Percentiles rank a stretch among this genome's conserved stretches.
These are phyloP conservation scores for Lichtheimia hyalospora DNA, from an alignment of 371 early-diverging fungal species.

Conservation along the genomic window DNA sequence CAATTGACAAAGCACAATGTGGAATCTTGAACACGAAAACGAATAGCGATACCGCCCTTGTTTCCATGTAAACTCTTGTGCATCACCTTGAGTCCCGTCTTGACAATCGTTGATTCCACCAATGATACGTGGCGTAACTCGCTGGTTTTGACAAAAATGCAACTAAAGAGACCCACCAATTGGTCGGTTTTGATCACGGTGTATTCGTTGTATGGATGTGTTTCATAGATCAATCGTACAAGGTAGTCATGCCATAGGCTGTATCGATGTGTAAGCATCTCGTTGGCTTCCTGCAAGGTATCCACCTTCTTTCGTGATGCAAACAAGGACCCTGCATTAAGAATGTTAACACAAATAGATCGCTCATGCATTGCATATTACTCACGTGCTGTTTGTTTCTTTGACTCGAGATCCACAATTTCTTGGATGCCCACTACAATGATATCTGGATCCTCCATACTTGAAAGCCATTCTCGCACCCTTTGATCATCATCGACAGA, in stretches of 20 bases:
- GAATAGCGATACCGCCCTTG: conserved; percentile 87
- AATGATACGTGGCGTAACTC: conserved; percentile 22
- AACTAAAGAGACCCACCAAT: conserved; percentile 79
- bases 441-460: conserved; percentile 69
- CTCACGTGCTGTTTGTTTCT: conserved; percentile 68
- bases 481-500: conserved; percentile 39
- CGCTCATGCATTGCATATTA: not conserved
- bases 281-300: conserved; percentile 43
- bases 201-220: conserved; percentile 48
- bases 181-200: conserved; percentile 71
- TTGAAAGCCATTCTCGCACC: conserved; percentile 52
- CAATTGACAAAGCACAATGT: conserved; percentile 85
- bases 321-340: conserved; percentile 57
- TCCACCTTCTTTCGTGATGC: conserved; percentile 54
- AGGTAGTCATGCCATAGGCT: conserved; percentile 72
- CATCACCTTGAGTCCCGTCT: conserved; percentile 79
- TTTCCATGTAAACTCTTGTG: conserved; percentile 67
- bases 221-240: conserved; percentile 45
- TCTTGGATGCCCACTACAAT: conserved; percentile 89
- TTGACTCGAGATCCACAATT: conserved; percentile 80
- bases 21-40: conserved; percentile 74
- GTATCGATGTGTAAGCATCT: conserved; percentile 56
- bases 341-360: conserved; percentile 37
- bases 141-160: conserved; percentile 60
- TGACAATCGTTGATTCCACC: conserved; percentile 46